Conservation (phyloP, 2,329 filamentous ascomycete genomes). For the Aspergillus sergii region DNA sequence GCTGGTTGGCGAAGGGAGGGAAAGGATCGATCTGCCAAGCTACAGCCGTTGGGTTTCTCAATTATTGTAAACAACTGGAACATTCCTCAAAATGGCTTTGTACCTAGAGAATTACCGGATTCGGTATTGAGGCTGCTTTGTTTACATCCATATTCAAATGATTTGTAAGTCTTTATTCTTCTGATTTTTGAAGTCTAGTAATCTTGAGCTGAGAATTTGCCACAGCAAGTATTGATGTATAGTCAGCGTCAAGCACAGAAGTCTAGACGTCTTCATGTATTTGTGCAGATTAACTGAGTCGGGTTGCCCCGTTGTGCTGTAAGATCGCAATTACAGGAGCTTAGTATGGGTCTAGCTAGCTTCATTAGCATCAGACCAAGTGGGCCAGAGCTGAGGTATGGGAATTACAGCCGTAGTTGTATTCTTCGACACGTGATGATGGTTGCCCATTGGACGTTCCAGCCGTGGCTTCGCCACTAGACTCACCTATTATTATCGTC, state of each 20-base stretch:
- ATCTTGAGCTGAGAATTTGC: background rate
- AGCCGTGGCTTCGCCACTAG: background rate
- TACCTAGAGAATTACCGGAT: background rate
- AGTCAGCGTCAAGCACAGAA: background rate
- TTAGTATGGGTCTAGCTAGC: background rate
- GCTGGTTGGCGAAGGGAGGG: background rate
- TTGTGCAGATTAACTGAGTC: slow-evolving; percentile 2
- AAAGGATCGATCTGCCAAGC: background rate
- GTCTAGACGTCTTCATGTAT: background rate
- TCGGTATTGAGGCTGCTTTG: background rate
- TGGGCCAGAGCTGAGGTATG: background rate
- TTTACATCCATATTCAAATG: background rate
- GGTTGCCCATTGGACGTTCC: background rate
- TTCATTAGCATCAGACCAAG: slow-evolving; percentile 1
- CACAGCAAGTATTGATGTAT: background rate
- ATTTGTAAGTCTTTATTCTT: background rate
- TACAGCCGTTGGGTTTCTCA: background rate
- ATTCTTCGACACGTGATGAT: background rate
- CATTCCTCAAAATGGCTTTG: background rate
- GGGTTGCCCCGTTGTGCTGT: background rate
- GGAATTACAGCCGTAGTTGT: background rate
- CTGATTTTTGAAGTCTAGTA: background rate
- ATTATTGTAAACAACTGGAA: background rate
- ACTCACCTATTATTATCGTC: background rate
- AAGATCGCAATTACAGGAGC: slow-evolving; percentile 11